Conservation (phyloP, 2,329 filamentous ascomycete species). For the Lachnellula cervina region DNA sequence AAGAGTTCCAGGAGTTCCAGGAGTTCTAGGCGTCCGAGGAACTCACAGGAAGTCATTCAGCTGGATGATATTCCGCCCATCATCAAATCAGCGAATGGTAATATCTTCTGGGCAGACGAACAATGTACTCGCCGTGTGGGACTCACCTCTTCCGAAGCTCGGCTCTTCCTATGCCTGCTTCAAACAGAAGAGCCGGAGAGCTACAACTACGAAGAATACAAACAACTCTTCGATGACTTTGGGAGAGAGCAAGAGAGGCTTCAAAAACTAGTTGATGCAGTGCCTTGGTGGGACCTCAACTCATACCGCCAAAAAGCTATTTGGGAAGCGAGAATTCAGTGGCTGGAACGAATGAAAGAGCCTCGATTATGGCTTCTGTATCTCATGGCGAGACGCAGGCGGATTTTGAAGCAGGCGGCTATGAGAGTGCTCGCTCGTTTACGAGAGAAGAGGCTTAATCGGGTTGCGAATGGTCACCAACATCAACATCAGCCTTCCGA, state of each 20-base stretch:
- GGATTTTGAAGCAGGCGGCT: slow-evolving; percentile 18
- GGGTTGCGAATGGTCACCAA: slow-evolving; percentile 1
- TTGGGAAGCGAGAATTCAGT: slow-evolving; percentile 20
- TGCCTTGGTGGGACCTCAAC: slow-evolving; percentile 18
- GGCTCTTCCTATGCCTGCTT: slow-evolving; percentile 18
- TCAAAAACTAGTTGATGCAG: slow-evolving; percentile 6
- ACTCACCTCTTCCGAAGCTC: slow-evolving; percentile 20
- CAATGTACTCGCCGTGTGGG: slow-evolving; percentile 21
- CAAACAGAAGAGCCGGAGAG: slow-evolving; percentile 19
- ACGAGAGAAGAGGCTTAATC: slow-evolving; percentile 12
- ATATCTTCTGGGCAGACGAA: slow-evolving; percentile 25
- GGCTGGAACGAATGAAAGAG: slow-evolving; percentile 22
- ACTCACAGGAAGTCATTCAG: slow-evolving; percentile 10
- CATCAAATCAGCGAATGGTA: slow-evolving; percentile 22
- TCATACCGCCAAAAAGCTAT: slow-evolving; percentile 11
- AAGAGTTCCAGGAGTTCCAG: neutral
- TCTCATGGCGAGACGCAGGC: slow-evolving; percentile 21
- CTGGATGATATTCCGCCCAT: slow-evolving; percentile 23
- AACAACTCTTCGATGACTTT: slow-evolving; percentile 22
- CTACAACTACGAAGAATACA: slow-evolving; percentile 21
- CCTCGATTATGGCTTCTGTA: slow-evolving; percentile 21
- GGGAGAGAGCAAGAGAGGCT: slow-evolving; percentile 16
- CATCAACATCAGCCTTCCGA: neutral
- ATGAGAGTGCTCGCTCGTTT: slow-evolving; percentile 11
- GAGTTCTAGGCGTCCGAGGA: slow-evolving; percentile 1